Conservation (phyloP, 352 stramenopile genomes). For the Phytophthora agathidicida region DNA sequence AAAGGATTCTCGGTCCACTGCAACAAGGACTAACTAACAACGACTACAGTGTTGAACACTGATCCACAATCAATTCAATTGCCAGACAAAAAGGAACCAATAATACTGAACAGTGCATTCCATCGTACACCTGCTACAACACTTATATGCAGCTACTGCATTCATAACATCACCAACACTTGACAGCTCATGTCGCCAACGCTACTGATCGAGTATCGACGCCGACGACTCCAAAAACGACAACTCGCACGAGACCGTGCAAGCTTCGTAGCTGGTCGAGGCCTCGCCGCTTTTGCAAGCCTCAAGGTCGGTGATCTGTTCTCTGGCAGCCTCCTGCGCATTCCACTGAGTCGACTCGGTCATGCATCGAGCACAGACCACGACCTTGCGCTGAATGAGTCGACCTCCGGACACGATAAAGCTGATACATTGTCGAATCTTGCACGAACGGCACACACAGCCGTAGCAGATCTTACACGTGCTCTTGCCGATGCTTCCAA, state of each 20-base stretch:
- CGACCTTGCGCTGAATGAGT: conserved; percentile 42
- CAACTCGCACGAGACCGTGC: conserved; percentile 12
- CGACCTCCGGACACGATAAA: conserved; percentile 33
- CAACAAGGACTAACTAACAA: no score
- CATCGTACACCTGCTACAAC: not conserved
- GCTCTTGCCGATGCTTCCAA: conserved; percentile 30
- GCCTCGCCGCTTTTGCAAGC: conserved; percentile 15
- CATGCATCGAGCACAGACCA: conserved; percentile 45
- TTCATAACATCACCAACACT: conserved; percentile 5
- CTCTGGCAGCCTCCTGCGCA: conserved; percentile 23
- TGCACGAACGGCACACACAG: conserved; percentile 41
- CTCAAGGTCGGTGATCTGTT: conserved; percentile 18
- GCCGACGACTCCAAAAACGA: conserved; percentile 20
- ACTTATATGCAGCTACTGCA: conserved; percentile 1
- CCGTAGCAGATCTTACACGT: conserved; percentile 40
- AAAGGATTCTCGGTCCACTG: no score
- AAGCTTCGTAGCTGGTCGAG: conserved; percentile 16
- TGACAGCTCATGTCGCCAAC: not conserved
- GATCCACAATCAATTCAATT: no score
- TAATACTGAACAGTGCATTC: conserved; percentile 10
- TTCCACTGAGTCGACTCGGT: conserved; percentile 34
- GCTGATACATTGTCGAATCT: conserved; percentile 42
- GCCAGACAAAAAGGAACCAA: no score
- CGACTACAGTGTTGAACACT: no score
- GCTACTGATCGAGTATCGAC: conserved; percentile 13